These are phyloP conservation scores for Globisporangium orthogonon DNA, from an alignment of 352 stramenopile genomes.

Conservation along the genomic window DNA sequence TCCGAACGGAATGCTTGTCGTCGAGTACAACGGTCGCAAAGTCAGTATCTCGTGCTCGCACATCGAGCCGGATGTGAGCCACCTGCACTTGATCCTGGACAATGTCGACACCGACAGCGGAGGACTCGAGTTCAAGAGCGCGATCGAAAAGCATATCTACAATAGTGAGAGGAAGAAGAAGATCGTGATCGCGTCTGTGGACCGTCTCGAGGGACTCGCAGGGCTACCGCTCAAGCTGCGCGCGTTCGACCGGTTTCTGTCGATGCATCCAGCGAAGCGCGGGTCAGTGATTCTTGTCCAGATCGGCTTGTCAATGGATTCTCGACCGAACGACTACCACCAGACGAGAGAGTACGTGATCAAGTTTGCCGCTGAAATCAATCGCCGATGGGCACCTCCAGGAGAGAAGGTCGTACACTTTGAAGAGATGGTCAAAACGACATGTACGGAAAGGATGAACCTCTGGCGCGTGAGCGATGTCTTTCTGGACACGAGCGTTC, in stretches of 20 bases:
- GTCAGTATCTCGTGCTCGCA: slow-evolving; percentile 96
- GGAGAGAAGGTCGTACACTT: slow-evolving; percentile 65
- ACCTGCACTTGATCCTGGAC: slow-evolving; percentile 62
- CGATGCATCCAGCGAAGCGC: slow-evolving; percentile 68
- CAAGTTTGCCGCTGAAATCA: slow-evolving; percentile 90
- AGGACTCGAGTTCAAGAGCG: slow-evolving; percentile 21
- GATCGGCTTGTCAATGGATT: slow-evolving; percentile 66
- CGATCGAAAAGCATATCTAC: slow-evolving; percentile 35
- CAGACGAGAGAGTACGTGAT: slow-evolving; percentile 89
- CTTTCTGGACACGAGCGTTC: slow-evolving; percentile 65
- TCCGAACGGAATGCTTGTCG: slow-evolving; percentile 81
- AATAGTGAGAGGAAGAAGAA: slow-evolving; percentile 24
- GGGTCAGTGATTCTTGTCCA: slow-evolving; percentile 73
- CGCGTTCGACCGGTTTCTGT: slow-evolving; percentile 94
- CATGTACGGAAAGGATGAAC: slow-evolving; percentile 58
- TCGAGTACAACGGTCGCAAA: slow-evolving; percentile 95
- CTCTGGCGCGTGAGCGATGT: slow-evolving; percentile 66
- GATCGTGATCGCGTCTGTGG: slow-evolving; percentile 87
- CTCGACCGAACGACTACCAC: slow-evolving; percentile 90
- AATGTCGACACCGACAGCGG: slow-evolving; percentile 34
- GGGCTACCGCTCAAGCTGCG: slow-evolving; percentile 96
- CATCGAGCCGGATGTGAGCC: slow-evolving; percentile 90
- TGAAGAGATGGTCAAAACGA: slow-evolving; percentile 59
- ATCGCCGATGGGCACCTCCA: slow-evolving; percentile 63
- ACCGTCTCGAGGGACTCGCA: slow-evolving; percentile 94